Percentiles rank a stretch among this genome's conserved stretches.
Evolutionary conservation across 768 basidiomycete genomes (phyloP).

Genomic region (Mycena olivaceomarginata): DNA sequence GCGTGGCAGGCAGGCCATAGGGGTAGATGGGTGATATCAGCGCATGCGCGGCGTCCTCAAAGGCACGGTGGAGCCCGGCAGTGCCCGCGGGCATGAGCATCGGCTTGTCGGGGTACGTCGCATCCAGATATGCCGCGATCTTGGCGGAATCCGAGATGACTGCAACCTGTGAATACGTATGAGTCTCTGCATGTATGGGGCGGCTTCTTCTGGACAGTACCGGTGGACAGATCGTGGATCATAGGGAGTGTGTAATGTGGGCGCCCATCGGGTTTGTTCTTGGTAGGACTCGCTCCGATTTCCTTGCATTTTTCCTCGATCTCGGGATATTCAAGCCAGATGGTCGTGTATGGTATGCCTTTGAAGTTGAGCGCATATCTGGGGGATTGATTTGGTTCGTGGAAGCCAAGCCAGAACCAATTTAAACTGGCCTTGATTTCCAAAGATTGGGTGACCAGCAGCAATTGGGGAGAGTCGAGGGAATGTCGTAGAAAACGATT

Average conservation of each 20-base stretch:
- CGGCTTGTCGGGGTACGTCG: slow-evolving; percentile 50
- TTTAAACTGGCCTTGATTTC: not conserved
- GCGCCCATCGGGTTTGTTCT: slow-evolving; percentile 47
- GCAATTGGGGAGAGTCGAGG: not conserved
- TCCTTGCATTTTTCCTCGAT: slow-evolving; percentile 53
- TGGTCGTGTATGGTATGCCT: slow-evolving; percentile 55
- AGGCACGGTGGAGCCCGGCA: slow-evolving; percentile 36
- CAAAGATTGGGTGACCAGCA: slow-evolving; percentile 8
- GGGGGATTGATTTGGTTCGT: not conserved
- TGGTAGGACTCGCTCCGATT: slow-evolving; percentile 53
- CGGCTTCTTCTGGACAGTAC: not conserved
- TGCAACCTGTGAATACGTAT: slow-evolving; percentile 19
- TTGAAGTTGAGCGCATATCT: slow-evolving; percentile 44
- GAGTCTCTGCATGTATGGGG: not conserved
- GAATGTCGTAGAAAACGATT: slow-evolving; percentile 22
- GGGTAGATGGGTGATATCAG: slow-evolving; percentile 28
- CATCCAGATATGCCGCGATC: slow-evolving; percentile 61
- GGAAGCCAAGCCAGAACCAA: not conserved
- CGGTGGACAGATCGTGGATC: slow-evolving; percentile 63
- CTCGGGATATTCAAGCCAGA: slow-evolving; percentile 66
- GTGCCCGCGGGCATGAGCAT: slow-evolving; percentile 54
- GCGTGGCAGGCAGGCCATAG: slow-evolving; percentile 39
- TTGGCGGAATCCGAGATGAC: slow-evolving; percentile 58
- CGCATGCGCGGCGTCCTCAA: slow-evolving; percentile 22
- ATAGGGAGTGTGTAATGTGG: slow-evolving; percentile 60